phyloP scores from a whole-genome alignment of 257 asterid genomes.

The Leptodermis oblonga region DNA sequence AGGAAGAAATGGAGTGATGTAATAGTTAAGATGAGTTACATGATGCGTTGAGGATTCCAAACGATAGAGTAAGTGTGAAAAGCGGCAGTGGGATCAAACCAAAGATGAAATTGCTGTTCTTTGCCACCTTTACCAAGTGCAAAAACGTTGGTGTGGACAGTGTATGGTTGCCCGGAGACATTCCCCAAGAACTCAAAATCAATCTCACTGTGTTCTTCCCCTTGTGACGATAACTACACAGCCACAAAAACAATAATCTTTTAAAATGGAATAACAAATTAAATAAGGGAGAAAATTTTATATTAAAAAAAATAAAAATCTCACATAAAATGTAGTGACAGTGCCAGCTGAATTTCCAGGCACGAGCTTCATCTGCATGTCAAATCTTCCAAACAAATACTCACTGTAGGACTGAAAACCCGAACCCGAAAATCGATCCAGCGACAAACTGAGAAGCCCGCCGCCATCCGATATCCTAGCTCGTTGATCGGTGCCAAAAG shows the following conservation, averaged over 20 bases:
- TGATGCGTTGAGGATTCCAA: constrained; percentile 20
- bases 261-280: not conserved
- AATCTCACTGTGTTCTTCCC: constrained; percentile 16
- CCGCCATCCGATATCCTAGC: constrained; percentile 16
- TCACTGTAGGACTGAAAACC: constrained; percentile 21
- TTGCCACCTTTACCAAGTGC: constrained; percentile 23
- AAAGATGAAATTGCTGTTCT: constrained; percentile 19
- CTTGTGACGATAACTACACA: constrained; percentile 21
- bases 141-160: constrained; percentile 18
- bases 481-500: constrained; percentile 18
- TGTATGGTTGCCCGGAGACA: constrained; percentile 18
- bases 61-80: constrained; percentile 25
- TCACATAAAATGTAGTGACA: constrained; percentile 17
- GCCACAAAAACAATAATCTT: not conserved
- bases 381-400: constrained; percentile 20
- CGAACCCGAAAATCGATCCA: constrained; percentile 15
- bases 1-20: too few relatives aligned
- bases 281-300: not conserved
- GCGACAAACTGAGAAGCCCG: constrained; percentile 3
- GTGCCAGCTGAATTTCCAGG: constrained; percentile 21
- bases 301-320: not conserved
- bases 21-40: not conserved
- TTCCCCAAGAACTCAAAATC: constrained; percentile 26
- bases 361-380: constrained; percentile 19
- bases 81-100: constrained; percentile 25